phyloP scores from a whole-genome alignment of 768 basidiomycete species.

The Psilocybe subaeruginosa region DNA sequence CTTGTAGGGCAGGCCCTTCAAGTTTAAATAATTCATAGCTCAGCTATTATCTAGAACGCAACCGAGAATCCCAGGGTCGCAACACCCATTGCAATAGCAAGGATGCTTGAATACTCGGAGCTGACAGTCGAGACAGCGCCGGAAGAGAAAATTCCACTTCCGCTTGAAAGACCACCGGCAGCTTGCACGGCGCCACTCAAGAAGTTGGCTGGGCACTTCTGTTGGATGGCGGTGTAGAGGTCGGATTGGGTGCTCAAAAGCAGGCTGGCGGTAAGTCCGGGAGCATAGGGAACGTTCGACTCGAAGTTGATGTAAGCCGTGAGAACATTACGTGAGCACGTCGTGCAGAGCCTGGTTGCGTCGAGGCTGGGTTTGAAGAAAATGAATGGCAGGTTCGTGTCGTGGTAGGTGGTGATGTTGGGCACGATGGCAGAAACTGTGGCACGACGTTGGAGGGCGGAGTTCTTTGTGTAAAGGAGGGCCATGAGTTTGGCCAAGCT shows the following conservation, averaged over 20 bases:
- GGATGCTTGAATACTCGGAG: conserved; percentile 22
- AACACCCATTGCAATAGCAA: conserved; percentile 29
- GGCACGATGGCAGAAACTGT: conserved; percentile 44
- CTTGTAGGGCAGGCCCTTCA: background rate
- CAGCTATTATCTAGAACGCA: conserved; percentile 24
- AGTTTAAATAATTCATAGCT: conserved; percentile 11
- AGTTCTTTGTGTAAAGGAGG: conserved; percentile 25
- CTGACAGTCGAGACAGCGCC: conserved; percentile 26
- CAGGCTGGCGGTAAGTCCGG: conserved; percentile 66
- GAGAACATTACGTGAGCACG: conserved; percentile 81
- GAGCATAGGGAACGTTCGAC: conserved; percentile 69
- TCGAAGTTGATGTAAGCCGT: conserved; percentile 80
- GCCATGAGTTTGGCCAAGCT: conserved; percentile 22
- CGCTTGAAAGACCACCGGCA: conserved; percentile 54
- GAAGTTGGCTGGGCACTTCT: conserved; percentile 75
- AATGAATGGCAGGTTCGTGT: conserved; percentile 79
- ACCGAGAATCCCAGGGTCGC: conserved; percentile 27
- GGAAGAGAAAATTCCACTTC: conserved; percentile 26
- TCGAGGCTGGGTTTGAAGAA: conserved; percentile 61
- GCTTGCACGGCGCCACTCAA: conserved; percentile 68
- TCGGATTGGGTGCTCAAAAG: conserved; percentile 66
- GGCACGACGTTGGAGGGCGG: conserved; percentile 32
- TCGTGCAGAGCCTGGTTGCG: conserved; percentile 66
- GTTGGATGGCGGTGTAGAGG: conserved; percentile 65
- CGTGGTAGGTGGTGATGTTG: conserved; percentile 55